Evolutionary conservation across 768 basidiomycete species (phyloP), one percentile per base, ranked within the genome.

Genomic region (Russula sp.): DNA sequence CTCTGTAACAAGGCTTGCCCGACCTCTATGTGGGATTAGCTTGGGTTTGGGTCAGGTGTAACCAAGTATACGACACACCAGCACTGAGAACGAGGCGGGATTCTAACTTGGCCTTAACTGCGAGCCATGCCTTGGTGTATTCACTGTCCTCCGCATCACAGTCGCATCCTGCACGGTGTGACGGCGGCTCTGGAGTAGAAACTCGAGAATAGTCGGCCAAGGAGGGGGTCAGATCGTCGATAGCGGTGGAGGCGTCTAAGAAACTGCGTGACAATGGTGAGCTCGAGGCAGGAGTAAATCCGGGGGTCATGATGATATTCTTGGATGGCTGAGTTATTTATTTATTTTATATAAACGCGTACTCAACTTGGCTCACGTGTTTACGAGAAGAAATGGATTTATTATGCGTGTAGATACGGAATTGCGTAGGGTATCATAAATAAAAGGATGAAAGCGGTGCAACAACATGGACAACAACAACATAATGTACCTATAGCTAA

Each of bases 1-100:
- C 87, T 78, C 69, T 89, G 85, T 51, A 97, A 73, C 50, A 97
- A 74, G 5, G 94, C 93, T 72, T 93, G 90, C 13, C 93, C 93
- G 34, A 96, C 87, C 79, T 95, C 93, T 93, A 66, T 32, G 60
- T 48, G 9, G 64, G 42, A 41, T 52, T 48, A 39, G 34, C 38
- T n/a, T 38, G 34, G 43, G n/a, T 38, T n/a, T 38, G 34, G 43
- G n/a, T 29, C 20, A 38, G 59, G 53, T 32, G n/a, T 42, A 16
- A 13, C 10, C 36, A 45, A 32, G 36, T 18, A 38, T 22, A 18
- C 34, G 38, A 78, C 87, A 69, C 69, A 94, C 93, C 92, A 69
- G 91, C 93, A 71, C 92, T 92, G 58, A 96, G 78, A 59, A 87
- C 83, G 64, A 97, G 76, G 59, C 89, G 77, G 62, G 80, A 84